Base-by-base conservation (phyloP, 441 rosid species). In the Adansonia grandidieri region DNA sequence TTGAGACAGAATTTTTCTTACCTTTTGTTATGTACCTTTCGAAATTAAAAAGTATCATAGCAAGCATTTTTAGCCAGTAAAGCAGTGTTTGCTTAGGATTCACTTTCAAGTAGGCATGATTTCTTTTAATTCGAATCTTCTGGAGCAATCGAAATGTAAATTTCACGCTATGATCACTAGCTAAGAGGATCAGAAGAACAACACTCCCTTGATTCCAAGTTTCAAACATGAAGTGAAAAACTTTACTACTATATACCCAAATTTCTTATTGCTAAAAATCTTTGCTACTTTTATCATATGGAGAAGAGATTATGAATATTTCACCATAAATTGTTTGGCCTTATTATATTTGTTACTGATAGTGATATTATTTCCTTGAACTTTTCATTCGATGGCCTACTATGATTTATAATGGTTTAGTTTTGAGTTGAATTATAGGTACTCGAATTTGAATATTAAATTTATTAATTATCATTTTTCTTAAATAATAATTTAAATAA, bases 1-100 rank as follows among this genome's bases (percentile, higher is more conserved):
- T 63, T 63, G 68, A 13, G 74, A 77, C 58, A 71, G 50, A 77
- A 76, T 14, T 10, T 19, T 56, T 40, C 19, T 37, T 64, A 71
- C 71, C 73, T 28, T 66, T 32, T 0, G 56, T 20, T 1, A 57
- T 65, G 20, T n/a, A 77, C 28, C 19, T 24, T 69, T 77, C 69
- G n/a, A 57, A 44, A 10, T 45, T 7, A 1, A 4, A 7, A 45
- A 22, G 44, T 40, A 40, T 40, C 44, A 40, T 40, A 40, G 6
- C 44, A 5, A 9, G 24, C 4, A 69, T 8, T 14, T 4, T 51
- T 51, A 51, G 56, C n/a, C 22, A 54, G 54, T 37, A 53, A 76
- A 68, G 6, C n/a, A 42, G 28, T 69, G 57, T 45, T 69, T 45
- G 48, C 32, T 54, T 14, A 42, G 47, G 73, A 19, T 66, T 65